Evolutionary conservation across 495 filamentous ascomycete genomes (phyloP), one percentile per base, ranked within the genome.

Genomic region (Sordaria brevicollis): DNA sequence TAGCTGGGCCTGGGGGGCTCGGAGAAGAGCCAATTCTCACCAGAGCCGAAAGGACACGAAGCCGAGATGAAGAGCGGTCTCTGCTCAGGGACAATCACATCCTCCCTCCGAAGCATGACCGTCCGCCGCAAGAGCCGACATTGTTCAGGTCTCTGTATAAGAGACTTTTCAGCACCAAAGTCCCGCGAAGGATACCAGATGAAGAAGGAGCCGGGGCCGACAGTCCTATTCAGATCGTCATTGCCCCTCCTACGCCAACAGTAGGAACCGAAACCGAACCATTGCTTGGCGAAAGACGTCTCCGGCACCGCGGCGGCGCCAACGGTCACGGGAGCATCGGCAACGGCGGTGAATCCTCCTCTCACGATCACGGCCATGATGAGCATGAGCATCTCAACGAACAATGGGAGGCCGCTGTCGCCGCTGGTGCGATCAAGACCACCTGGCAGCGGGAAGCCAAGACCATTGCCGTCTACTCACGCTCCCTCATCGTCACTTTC

Each of bases 391-490:
- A 80, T 35, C 68, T 85, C 39, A 80, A 86, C 71, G 77, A 84
- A 62, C 89, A 91, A 79, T 97, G 93, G 92, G 90, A 93, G 67
- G 90, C 91, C 41, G 93, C 92, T 3, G 91, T 95, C 17, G 83
- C 85, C 0, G 86, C 88, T 3, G 92, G 92, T 2, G 82, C 84
- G 71, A 93, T 96, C 71, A 87, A 90, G 67, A 97, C 93, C 5
- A 93, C 92, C 2, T 96, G 93, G 91, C 88, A 89, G 75, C 87
- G 92, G 69, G 93, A 97, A 81, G 86, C 89, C 6, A 90, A 90
- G 76, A 91, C 91, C 0, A 80, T 86, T 35, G 77, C 78, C 8
- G 80, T 77, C 70, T 90, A 89, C 70, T 84, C 89, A 1, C 78
- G 79, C 8, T 86, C 89, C 2, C 77, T 93, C 10, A 86, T 91